Conservation (phyloP, 257 asterid species). For the Scutellaria minor region DNA sequence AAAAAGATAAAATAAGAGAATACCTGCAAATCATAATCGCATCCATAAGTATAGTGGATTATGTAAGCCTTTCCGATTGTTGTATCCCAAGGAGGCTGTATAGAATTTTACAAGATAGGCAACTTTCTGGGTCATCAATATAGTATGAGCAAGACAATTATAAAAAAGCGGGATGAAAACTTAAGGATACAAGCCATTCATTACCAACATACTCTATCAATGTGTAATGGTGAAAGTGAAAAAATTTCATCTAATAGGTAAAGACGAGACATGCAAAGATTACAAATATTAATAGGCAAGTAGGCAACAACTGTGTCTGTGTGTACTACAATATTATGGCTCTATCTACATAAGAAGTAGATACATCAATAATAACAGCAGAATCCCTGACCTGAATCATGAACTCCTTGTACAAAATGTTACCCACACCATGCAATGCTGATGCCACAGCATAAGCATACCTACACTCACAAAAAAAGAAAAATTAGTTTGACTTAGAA, state of each 20-base stretch:
- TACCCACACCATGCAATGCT: conserved; percentile 80
- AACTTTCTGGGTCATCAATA: conserved; percentile 28
- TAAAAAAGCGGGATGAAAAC: too few species aligned
- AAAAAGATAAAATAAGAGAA: not conserved
- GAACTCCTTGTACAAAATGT: conserved; percentile 84
- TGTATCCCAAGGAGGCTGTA: conserved; percentile 97
- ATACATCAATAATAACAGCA: not conserved
- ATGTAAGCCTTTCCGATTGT: conserved; percentile 72
- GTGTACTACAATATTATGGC: too few species aligned
- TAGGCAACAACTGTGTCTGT: too few species aligned
- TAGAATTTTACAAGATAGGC: conserved; percentile 23
- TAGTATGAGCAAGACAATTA: conserved; percentile 16
- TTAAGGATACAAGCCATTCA: too few species aligned
- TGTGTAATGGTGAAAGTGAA: conserved; percentile 2
- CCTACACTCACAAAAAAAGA: conserved; percentile 52
- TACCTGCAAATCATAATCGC: conserved; percentile 91
- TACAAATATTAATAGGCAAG: not conserved
- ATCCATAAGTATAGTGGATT: conserved; percentile 93
- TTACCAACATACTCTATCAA: not conserved
- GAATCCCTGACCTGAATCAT: conserved; percentile 84
- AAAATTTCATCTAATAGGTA: not conserved
- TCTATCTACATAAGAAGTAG: conserved; percentile 1
- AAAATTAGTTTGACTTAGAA: conserved; percentile 17
- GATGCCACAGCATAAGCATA: conserved; percentile 93
- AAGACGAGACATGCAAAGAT: too few species aligned